Percentiles rank a stretch among this genome's conserved stretches.
phyloP scores from a whole-genome alignment of 768 basidiomycete genomes.

The Naganishia kalamii region DNA sequence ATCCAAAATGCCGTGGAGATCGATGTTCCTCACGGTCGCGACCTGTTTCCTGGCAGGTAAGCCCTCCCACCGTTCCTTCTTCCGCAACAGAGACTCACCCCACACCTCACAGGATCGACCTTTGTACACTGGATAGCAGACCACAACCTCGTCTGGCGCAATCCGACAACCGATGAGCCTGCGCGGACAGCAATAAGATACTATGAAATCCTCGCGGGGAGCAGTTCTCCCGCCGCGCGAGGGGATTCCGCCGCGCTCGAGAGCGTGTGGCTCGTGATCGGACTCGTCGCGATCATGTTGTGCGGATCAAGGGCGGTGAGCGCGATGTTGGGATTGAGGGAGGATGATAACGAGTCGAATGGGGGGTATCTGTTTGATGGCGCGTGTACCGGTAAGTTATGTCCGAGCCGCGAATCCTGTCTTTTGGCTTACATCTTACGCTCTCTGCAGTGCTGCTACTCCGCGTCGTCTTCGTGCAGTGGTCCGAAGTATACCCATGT shows the following conservation, averaged over 20 bases:
- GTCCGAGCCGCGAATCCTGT: background rate
- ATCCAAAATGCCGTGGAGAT: slow-evolving; percentile 38
- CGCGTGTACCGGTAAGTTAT: slow-evolving; percentile 38
- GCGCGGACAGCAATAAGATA: slow-evolving; percentile 39
- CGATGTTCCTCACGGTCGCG: slow-evolving; percentile 36
- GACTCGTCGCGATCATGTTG: slow-evolving; percentile 31
- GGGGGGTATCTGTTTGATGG: slow-evolving; percentile 47
- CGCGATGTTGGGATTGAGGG: slow-evolving; percentile 23
- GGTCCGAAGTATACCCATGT: slow-evolving; percentile 9
- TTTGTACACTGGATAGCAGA: slow-evolving; percentile 46
- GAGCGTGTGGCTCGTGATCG: slow-evolving; percentile 35
- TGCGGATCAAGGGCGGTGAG: slow-evolving; percentile 35
- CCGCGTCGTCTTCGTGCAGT: slow-evolving; percentile 5
- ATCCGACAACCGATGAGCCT: slow-evolving; percentile 41
- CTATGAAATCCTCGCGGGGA: slow-evolving; percentile 28
- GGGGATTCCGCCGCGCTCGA: slow-evolving; percentile 26
- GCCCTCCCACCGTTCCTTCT: background rate
- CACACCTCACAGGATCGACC: slow-evolving; percentile 34
- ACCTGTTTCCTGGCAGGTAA: slow-evolving; percentile 43
- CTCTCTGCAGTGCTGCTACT: slow-evolving; percentile 1
- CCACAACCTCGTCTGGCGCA: slow-evolving; percentile 45
- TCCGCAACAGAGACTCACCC: background rate
- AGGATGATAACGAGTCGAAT: slow-evolving; percentile 19
- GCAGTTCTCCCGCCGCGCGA: background rate
- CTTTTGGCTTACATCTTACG: background rate